Conservation (phyloP, 352 stramenopile genomes). For the Phytophthora cryptogea region DNA sequence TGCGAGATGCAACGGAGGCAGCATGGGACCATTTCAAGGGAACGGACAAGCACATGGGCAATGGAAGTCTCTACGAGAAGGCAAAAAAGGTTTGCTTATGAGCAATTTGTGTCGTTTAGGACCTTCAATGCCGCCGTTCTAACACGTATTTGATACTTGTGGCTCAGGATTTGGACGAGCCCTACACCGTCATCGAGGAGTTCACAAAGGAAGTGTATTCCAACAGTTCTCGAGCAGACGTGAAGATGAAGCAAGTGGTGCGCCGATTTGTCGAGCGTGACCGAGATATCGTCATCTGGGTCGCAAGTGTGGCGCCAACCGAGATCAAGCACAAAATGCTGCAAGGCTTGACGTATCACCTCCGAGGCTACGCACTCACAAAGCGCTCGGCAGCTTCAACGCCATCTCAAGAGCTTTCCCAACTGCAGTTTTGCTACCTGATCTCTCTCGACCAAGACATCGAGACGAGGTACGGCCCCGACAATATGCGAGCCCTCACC, state of each 20-base stretch:
- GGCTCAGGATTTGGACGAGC: constrained; percentile 28
- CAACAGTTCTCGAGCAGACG: constrained; percentile 50
- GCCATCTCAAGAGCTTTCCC: constrained; percentile 31
- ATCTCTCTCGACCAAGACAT: constrained; percentile 51
- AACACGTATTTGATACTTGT: neutral
- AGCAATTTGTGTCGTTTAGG: neutral
- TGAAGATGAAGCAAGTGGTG: constrained; percentile 60
- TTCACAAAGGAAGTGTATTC: constrained; percentile 57
- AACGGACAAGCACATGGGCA: constrained; percentile 28
- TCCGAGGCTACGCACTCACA: constrained; percentile 62
- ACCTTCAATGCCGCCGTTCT: neutral
- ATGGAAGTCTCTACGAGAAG: constrained; percentile 32
- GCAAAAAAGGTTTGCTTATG: constrained; percentile 14
- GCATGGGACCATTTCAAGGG: constrained; percentile 37
- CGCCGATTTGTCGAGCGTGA: constrained; percentile 58
- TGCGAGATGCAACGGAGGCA: constrained; percentile 11
- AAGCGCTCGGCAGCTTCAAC: constrained; percentile 37
- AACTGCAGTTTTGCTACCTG: constrained; percentile 55
- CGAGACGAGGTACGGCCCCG: constrained; percentile 21
- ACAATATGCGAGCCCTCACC: constrained; percentile 39
- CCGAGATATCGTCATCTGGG: constrained; percentile 65
- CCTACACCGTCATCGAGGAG: constrained; percentile 60
- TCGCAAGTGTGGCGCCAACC: constrained; percentile 50
- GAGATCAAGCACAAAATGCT: constrained; percentile 56
- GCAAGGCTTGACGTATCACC: constrained; percentile 38